Conservation (phyloP, 2,329 filamentous ascomycete species). For the Pestalotiopsis sp. region DNA sequence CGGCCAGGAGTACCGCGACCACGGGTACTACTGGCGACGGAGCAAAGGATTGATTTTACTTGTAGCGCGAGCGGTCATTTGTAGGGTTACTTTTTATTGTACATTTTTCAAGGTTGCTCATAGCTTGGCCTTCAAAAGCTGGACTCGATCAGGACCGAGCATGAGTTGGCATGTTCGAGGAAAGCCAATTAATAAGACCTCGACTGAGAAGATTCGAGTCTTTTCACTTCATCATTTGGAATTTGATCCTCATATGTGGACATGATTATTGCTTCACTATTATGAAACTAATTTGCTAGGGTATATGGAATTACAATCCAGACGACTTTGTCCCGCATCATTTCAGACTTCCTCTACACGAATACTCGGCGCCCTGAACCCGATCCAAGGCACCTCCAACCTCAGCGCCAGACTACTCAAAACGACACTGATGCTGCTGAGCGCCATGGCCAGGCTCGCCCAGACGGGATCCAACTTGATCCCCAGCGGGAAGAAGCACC, state of each 20-base stretch:
- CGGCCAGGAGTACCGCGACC: slow-evolving; percentile 20
- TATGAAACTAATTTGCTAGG: not conserved
- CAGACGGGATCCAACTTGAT: slow-evolving; percentile 75
- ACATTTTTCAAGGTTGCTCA: not conserved
- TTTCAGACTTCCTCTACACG: not conserved
- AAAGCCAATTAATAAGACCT: no score
- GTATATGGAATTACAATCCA: not conserved
- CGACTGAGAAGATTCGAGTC: no score
- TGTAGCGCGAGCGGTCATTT: not conserved
- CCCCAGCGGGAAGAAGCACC: slow-evolving; percentile 71
- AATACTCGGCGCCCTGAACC: slow-evolving; percentile 28
- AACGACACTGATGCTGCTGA: slow-evolving; percentile 89
- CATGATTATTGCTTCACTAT: not conserved
- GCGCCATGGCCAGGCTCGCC: slow-evolving; percentile 89
- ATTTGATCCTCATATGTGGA: not conserved
- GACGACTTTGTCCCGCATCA: not conserved
- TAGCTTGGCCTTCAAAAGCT: not conserved
- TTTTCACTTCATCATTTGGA: no score
- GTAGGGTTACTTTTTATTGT: not conserved
- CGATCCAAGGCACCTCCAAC: slow-evolving; percentile 37
- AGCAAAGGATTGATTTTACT: not conserved
- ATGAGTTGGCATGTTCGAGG: no score
- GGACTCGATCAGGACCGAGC: no score
- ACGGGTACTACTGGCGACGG: not conserved
- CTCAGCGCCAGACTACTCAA: slow-evolving; percentile 76